A percentile compares a stretch with the other conserved stretches of the same genome.
phyloP scores from a whole-genome alignment of 805 yeast species.

The Myxozyma mucilagina region DNA sequence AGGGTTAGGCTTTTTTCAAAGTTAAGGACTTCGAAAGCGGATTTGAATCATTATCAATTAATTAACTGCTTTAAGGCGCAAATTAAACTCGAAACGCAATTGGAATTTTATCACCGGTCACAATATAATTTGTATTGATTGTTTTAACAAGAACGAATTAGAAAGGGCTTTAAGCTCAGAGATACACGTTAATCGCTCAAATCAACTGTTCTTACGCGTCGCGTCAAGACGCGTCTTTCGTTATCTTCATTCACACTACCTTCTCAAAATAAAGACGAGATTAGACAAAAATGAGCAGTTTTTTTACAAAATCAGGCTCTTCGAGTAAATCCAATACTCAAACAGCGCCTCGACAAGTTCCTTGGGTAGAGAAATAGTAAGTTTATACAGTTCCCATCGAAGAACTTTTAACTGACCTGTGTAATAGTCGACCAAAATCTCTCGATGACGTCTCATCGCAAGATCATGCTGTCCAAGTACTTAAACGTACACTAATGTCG shows the following conservation, averaged over 20 bases:
- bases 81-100: too few species aligned
- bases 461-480: conserved; percentile 79
- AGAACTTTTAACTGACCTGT: not conserved
- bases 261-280: not conserved
- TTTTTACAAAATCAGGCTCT: conserved; percentile 6
- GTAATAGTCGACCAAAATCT: conserved; percentile 70
- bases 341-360: conserved; percentile 40
- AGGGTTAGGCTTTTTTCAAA: too few species aligned
- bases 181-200: too few species aligned
- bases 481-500: conserved; percentile 73
- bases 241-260: not conserved
- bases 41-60: too few species aligned
- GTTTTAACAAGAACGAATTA: too few species aligned
- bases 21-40: too few species aligned
- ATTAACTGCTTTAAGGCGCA: too few species aligned
- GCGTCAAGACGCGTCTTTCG: conserved; percentile 6
- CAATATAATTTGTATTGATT: too few species aligned
- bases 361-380: conserved; percentile 90
- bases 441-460: conserved; percentile 90
- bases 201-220: not conserved
- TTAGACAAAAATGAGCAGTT: not conserved
- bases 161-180: too few species aligned
- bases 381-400: conserved; percentile 22
- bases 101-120: too few species aligned
- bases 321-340: not conserved